A percentile compares a stretch with the other conserved stretches of the same genome.
These are phyloP conservation scores for Xylariaceae sp. DNA, from an alignment of 2,329 filamentous ascomycete genomes.

Conservation along the genomic window DNA sequence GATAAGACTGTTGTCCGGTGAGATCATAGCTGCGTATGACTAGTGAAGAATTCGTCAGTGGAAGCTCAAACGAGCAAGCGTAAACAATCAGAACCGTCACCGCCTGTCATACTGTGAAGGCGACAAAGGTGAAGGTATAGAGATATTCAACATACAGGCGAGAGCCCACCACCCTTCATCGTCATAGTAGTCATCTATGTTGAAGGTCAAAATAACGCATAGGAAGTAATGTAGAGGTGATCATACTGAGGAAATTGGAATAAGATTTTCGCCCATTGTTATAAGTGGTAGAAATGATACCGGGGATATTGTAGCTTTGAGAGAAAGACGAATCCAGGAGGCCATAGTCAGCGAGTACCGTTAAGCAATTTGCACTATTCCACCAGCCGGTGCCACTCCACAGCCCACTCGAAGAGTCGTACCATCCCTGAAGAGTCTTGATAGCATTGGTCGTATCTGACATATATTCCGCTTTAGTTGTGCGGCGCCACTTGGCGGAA, in stretches of 20 bases:
- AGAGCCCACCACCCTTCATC: background rate
- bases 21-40: background rate
- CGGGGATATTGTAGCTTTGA: slow-evolving; percentile 21
- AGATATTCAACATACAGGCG: background rate
- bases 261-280: slow-evolving; percentile 13
- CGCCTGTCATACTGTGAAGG: background rate
- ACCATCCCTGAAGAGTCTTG: slow-evolving; percentile 50
- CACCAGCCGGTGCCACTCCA: slow-evolving; percentile 61
- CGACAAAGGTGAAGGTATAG: background rate
- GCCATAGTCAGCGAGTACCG: slow-evolving; percentile 46
- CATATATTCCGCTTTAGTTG: slow-evolving; percentile 24
- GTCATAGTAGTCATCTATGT: background rate
- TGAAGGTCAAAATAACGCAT: background rate
- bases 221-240: background rate
- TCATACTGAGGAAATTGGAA: background rate
- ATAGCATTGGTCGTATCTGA: slow-evolving; percentile 24
- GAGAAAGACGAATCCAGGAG: slow-evolving; percentile 14
- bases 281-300: slow-evolving; percentile 28
- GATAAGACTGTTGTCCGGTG: slow-evolving; percentile 33
- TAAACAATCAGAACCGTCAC: too few species aligned
- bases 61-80: too few species aligned
- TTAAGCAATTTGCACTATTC: slow-evolving; percentile 60
- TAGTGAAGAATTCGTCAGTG: too few species aligned
- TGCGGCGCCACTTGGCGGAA: slow-evolving; percentile 25
- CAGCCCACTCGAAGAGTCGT: slow-evolving; percentile 50